Base-by-base conservation (phyloP, 2,329 filamentous ascomycete species). In the Neonectria sp. region DNA sequence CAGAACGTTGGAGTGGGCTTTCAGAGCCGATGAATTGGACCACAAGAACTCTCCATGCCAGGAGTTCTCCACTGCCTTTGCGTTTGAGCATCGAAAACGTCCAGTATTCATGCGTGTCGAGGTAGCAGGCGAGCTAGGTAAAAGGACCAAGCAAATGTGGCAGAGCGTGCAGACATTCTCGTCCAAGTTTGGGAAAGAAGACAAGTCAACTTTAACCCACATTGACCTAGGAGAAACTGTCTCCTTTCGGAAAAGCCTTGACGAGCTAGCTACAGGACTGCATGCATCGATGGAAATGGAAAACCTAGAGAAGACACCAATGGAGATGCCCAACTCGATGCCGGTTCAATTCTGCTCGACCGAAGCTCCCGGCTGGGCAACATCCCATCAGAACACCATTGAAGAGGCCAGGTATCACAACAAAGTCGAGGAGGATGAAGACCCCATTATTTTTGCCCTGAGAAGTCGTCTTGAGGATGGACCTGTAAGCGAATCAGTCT, bases 21-120 rank as follows among this genome's bases (percentile, higher is more conserved):
- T 68, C 29, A 66, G 46, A 11, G 57, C 61, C 40, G 57, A 66
- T 49, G 40, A 33, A 15, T 40, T 63, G 25, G 57, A 65, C 24
- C 58, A 25, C 15, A 65, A 46, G n/a, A 63, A 60, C 35, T n/a
- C 53, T 11, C 51, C 55, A 35, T 43, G 56, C 21, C 60, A 53
- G 21, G 67, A 67, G 21, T 64, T 58, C 21, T 51, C 25, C 25
- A 69, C 67, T 15, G 67, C 51, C 5, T 69, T 67, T 59, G 60
- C 67, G 9, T 69, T 67, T 35, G 56, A 64, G 40, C 63, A 67
- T 48, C 31, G 40, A 12, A 21, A 29, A 17, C 48, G 25, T 1
- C 48, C 25, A 4, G 25, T 51, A 7, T 51, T 29, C 25, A 51
- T 51, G 25, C 48, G 48, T 9, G 48, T 51, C 1, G 25, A 51